Percentiles rank a stretch among this genome's conserved stretches.
Conservation (phyloP, 2,329 filamentous ascomycete species). For the Amauroascus niger region DNA sequence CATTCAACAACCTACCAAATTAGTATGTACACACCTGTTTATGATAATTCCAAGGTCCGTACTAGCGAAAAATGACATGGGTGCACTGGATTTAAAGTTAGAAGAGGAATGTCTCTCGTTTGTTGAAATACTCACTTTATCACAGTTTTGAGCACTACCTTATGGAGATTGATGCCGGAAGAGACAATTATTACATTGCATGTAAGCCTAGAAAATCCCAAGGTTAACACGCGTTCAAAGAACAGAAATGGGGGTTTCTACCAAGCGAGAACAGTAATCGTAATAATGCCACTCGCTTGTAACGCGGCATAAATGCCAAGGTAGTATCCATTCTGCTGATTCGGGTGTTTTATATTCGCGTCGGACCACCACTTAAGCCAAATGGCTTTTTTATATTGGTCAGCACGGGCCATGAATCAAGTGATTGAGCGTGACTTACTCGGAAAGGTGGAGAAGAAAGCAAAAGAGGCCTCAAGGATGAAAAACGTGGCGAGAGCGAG, state of each 20-base stretch:
- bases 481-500: neutral
- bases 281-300: no score
- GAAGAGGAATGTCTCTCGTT: neutral
- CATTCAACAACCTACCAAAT: neutral
- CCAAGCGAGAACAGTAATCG: no score
- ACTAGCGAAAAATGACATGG: slow-evolving; percentile 36
- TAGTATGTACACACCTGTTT: slow-evolving; percentile 23
- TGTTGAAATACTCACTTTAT: no score
- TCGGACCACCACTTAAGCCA: neutral
- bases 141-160: no score
- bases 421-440: slow-evolving; percentile 20
- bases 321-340: no score
- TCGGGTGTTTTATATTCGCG: neutral
- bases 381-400: slow-evolving; percentile 13
- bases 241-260: no score
- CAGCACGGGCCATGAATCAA: slow-evolving; percentile 20
- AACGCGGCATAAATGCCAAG: no score
- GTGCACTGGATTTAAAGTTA: slow-evolving; percentile 19
- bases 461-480: neutral
- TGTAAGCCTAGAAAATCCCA: no score
- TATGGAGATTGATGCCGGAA: no score
- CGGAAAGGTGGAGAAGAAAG: slow-evolving; percentile 18
- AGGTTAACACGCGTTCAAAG: no score
- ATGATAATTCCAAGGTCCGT: slow-evolving; percentile 39
- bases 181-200: neutral